Evolutionary conservation across 306 rosid species (phyloP).

Genomic region (Sphenostylis stenocarpa): DNA sequence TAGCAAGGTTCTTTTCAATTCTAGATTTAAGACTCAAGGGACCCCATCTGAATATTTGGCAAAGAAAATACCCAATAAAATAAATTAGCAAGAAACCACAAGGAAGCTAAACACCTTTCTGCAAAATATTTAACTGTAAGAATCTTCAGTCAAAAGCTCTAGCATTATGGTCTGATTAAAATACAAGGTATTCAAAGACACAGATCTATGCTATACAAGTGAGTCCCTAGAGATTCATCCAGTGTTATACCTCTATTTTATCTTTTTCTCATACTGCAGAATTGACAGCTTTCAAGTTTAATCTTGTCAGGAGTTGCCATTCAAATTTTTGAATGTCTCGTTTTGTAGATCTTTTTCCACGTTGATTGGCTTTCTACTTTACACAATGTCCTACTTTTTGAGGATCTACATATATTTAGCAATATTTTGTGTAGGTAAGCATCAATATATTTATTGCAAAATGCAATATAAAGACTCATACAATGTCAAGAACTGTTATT

Average conservation of each 20-base stretch:
- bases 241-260: slow-evolving; percentile 12
- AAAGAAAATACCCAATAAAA: slow-evolving; percentile 4
- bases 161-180: neutral
- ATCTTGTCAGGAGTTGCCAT: slow-evolving; percentile 2
- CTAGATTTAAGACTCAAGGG: neutral
- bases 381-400: neutral
- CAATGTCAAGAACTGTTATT: slow-evolving; percentile 7
- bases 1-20: slow-evolving; percentile 13
- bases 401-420: neutral
- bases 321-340: slow-evolving; percentile 7
- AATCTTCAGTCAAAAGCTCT: neutral
- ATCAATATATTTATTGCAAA: neutral
- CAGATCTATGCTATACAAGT: slow-evolving; percentile 9
- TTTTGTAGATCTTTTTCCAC: neutral
- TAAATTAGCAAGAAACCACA: slow-evolving; percentile 19
- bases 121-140: slow-evolving; percentile 1
- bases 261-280: neutral
- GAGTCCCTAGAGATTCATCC: slow-evolving; percentile 15
- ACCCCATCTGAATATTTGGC: slow-evolving; percentile 23
- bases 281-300: neutral
- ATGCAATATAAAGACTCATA: slow-evolving; percentile 4
- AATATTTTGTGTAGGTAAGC: neutral
- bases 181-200: slow-evolving; percentile 11
- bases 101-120: neutral
- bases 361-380: slow-evolving; percentile 6